A percentile compares a stretch with the other conserved stretches of the same genome.
phyloP scores from a whole-genome alignment of 768 basidiomycete species.

The Hericium alpestre region DNA sequence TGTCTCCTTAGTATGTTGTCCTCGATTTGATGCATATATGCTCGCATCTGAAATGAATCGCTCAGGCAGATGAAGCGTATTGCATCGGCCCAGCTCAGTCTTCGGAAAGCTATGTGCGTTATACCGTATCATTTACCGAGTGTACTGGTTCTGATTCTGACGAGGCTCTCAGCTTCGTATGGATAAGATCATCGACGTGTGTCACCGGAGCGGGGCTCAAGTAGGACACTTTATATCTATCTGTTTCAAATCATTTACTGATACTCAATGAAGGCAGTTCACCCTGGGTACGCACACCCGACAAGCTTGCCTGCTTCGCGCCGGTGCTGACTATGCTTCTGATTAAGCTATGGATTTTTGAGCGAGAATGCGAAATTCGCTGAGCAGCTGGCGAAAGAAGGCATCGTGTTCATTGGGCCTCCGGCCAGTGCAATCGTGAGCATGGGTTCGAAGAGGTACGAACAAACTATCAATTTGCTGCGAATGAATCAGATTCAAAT shows the following conservation, averaged over 20 bases:
- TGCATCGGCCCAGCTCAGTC: constrained; percentile 90
- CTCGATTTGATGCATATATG: background rate
- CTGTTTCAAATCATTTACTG: too few relatives aligned
- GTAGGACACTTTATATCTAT: constrained; percentile 23
- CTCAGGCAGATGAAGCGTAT: constrained; percentile 40
- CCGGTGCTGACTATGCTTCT: background rate
- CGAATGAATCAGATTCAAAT: background rate
- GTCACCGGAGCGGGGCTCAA: constrained; percentile 74
- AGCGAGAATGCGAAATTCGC: constrained; percentile 88
- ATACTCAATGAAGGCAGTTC: constrained; percentile 54
- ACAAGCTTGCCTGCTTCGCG: too few relatives aligned
- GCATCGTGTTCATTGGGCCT: constrained; percentile 86
- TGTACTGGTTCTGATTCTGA: background rate
- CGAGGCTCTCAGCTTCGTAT: constrained; percentile 50
- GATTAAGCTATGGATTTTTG: constrained; percentile 72
- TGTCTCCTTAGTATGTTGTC: constrained; percentile 53
- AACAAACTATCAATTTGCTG: background rate
- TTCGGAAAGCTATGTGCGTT: constrained; percentile 78
- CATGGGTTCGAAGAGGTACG: constrained; percentile 94
- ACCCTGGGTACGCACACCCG: constrained; percentile 58
- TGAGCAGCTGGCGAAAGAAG: constrained; percentile 58
- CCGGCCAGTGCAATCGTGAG: constrained; percentile 78
- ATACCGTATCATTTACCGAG: background rate
- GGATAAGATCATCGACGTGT: constrained; percentile 83
- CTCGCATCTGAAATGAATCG: background rate